Evolutionary conservation across 202 grass and related monocot species (phyloP), one percentile per base, ranked within the genome.

Genomic region (Saccharum hybrid): DNA sequence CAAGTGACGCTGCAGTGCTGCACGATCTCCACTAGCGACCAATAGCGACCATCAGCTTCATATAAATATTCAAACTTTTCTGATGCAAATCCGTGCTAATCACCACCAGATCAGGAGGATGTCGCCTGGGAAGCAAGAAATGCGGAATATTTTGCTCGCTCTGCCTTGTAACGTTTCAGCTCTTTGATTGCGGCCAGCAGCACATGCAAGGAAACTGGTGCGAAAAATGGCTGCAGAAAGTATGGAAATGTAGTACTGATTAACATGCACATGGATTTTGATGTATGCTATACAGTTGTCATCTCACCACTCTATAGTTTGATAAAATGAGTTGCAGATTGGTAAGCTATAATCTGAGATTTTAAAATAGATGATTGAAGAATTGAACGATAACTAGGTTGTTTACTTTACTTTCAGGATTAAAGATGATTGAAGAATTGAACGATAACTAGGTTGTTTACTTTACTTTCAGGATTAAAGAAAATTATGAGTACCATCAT

Each of bases 121-220:
- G 66, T 77, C 23, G 67, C 85, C 68, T 72, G 83, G 69, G 38
- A 85, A 76, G 88, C 76, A 67, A 82, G 77, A 68, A 91, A 93
- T 23, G 87, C 66, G 39, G 72, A 84, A 81, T 93, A 86, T 48
- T 98, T 95, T 31, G 81, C 86, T 82, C 86, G 82, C 79, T 98
- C 93, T 19, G 48, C 87, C 72, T 66, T 95, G 87, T 98, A 94
- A 9, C 89, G 91, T 19, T 93, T 98, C 37, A 95, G 63, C 90
- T 98, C 93, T 88, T 95, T 98, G 52, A 92, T 81, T 46, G 87
- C 92, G 19, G 93, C 96, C 69, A 98, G 81, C 37, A 98, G 87
- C 69, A 98, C 96, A 76, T 98, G 96, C 62, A 98, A 85, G 71
- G 89, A 85, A 79, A 95, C 96, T 0, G 96, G 96, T 12, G 96